A percentile compares a stretch with the other conserved stretches of the same genome.
These are phyloP conservation scores for Daldinia decipiens DNA, from an alignment of 495 filamentous ascomycete genomes.

Conservation along the genomic window DNA sequence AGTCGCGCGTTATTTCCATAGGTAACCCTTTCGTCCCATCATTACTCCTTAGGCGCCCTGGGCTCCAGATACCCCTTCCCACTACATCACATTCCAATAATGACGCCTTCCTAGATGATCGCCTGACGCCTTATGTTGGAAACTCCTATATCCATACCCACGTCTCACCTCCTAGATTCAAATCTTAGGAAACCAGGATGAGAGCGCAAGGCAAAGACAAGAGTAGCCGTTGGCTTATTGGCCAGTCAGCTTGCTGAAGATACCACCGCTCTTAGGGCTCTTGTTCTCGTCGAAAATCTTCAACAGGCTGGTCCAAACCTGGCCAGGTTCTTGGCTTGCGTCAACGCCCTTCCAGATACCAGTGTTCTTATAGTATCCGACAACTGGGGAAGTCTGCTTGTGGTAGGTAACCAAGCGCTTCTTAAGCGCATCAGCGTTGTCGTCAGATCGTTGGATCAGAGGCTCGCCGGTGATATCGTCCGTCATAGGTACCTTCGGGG, in stretches of 20 bases:
- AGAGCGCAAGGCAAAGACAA: constrained; percentile 9
- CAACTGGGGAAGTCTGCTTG: constrained; percentile 90
- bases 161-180: constrained; percentile 12
- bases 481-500: constrained; percentile 92
- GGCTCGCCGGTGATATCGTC: constrained; percentile 98
- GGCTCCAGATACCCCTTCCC: constrained; percentile 29
- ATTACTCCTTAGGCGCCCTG: constrained; percentile 17
- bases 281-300: constrained; percentile 80
- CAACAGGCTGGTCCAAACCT: constrained; percentile 93
- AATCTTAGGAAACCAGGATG: constrained; percentile 9
- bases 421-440: constrained; percentile 96
- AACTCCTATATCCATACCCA: constrained; percentile 17
- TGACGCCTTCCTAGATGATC: constrained; percentile 26
- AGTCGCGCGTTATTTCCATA: constrained; percentile 40
- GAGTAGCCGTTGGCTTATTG: constrained; percentile 28
- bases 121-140: constrained; percentile 22
- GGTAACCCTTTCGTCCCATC: constrained; percentile 27
- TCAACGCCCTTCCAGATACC: constrained; percentile 97
- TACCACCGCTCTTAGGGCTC: constrained; percentile 50
- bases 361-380: constrained; percentile 94
- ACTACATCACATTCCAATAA: constrained; percentile 9
- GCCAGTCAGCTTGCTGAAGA: constrained; percentile 61
- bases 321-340: constrained; percentile 93
- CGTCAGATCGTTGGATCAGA: constrained; percentile 93
- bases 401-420: constrained; percentile 96